Percentiles rank a stretch among this genome's conserved stretches.
Evolutionary conservation across 495 filamentous ascomycete species (phyloP).

Genomic region (Cercophora sp.): DNA sequence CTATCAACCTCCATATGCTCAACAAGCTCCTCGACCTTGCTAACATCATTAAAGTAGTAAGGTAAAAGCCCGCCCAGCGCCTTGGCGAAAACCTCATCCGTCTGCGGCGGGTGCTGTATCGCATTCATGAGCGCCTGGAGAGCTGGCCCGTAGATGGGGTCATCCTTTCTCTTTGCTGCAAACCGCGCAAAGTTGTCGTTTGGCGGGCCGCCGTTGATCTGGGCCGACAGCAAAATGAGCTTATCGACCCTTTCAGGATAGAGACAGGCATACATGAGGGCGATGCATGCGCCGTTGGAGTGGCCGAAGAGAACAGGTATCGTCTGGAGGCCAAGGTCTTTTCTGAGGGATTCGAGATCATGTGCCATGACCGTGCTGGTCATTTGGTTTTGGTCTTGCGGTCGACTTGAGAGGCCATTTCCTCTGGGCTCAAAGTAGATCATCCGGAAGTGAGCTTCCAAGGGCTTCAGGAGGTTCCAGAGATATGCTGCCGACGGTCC

Average conservation of each 20-base stretch:
- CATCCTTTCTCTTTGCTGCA: not conserved
- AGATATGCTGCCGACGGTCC: constrained; percentile 1
- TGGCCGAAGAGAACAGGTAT: not conserved
- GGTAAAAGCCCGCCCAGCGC: not conserved
- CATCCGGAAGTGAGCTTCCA: not conserved
- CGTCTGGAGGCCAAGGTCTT: not conserved
- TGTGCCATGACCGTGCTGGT: constrained; percentile 4
- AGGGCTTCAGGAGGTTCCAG: not conserved
- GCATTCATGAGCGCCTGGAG: not conserved
- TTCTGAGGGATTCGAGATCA: constrained; percentile 2
- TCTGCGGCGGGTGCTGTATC: not conserved
- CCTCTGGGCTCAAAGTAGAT: constrained; percentile 2
- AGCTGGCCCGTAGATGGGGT: not conserved
- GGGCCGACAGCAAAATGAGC: not conserved
- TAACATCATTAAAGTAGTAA: constrained; percentile 2
- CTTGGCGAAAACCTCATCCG: not conserved
- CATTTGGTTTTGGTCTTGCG: not conserved
- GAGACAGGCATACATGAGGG: not conserved
- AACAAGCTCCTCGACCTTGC: not conserved
- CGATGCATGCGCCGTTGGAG: not conserved
- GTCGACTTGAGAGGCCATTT: not conserved
- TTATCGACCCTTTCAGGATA: not conserved
- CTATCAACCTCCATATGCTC: not conserved
- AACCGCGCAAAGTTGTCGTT: not conserved
- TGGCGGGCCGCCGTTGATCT: not conserved